Evolutionary conservation across 139 green algal genomes (phyloP), one percentile per base, ranked within the genome.

Genomic region (Chlorella sorokiniana): DNA sequence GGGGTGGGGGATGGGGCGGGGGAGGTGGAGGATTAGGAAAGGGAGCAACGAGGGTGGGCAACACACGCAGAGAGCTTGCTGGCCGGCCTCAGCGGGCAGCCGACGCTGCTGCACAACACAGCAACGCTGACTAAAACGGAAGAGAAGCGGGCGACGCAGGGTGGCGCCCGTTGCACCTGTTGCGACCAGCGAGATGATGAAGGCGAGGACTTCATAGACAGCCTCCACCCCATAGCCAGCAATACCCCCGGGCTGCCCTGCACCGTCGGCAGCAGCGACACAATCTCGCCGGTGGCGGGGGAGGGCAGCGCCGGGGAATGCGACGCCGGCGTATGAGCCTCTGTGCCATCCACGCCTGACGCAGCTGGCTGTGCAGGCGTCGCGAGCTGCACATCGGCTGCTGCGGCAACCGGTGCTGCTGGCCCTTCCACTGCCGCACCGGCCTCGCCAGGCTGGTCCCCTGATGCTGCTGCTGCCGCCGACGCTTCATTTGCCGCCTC

Each of bases 151-250:
- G n/a, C n/a, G n/a, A n/a, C n/a, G 31, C 3, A 6, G n/a, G 6
- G n/a, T 23, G 62, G 81, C 70, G 11, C 54, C 27, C 1, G 65
- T 68, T 35, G 37, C 33, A 79, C 73, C 73, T 10, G 61, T 64
- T 5, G 38, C 42, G n/a, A 92, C 80, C 8, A 92, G 79, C 3
- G 72, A 85, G 38, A 91, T 76, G 31, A 91, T 69, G 67, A 91
- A 92, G 8, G 61, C 69, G 16, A 91, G 82, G 1, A 91, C 48
- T 54, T 92, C 88, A 0, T 51, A 35, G 2, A 91, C 41, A 18
- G 78, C 78, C 23, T 87, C 64, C 4, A 91, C 27, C 14, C 87
- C 88, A 83, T 90, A 85, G 35, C 80, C 80, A 23, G 59, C 78
- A 48, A 70, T 29, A 48, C 69, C 65, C 0, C 45, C 0, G 37